These are phyloP conservation scores for Chalara sp. DNA, from an alignment of 2,329 filamentous ascomycete genomes.

Conservation along the genomic window DNA sequence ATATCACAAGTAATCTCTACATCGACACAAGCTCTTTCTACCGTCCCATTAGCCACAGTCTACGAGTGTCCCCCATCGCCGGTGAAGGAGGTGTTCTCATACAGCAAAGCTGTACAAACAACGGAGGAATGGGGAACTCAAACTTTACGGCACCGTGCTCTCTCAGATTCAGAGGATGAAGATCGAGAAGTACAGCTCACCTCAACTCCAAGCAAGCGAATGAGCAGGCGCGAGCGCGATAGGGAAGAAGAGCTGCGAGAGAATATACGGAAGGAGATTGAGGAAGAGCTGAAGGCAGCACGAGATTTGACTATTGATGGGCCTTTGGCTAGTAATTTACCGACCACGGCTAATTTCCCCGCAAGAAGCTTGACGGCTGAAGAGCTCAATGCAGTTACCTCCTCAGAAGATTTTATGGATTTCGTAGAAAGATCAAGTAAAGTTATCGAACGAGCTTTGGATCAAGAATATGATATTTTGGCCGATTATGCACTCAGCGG, in stretches of 20 bases:
- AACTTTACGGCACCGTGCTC: conserved; percentile 44
- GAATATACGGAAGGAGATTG: conserved; percentile 80
- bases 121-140: conserved; percentile 62
- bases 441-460: conserved; percentile 90
- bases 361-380: conserved; percentile 73
- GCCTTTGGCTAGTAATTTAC: conserved; percentile 35
- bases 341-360: conserved; percentile 56
- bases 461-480: conserved; percentile 93
- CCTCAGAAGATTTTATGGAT: conserved; percentile 87
- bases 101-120: conserved; percentile 96
- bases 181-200: conserved; percentile 50
- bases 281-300: conserved; percentile 78
- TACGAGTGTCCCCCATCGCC: conserved; percentile 74
- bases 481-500: conserved; percentile 87
- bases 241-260: conserved; percentile 84
- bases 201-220: conserved; percentile 60
- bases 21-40: conserved; percentile 59
- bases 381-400: conserved; percentile 83
- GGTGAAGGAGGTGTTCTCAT: conserved; percentile 81
- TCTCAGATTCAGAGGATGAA: conserved; percentile 56
- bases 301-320: conserved; percentile 52
- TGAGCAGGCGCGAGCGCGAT: conserved; percentile 73
- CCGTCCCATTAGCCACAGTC: conserved; percentile 66
- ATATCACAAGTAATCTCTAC: conserved; percentile 34
- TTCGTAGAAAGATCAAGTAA: conserved; percentile 96